Evolutionary conservation across 139 green algal species (phyloP).

Genomic region (Raphidocelis subcapitata): DNA sequence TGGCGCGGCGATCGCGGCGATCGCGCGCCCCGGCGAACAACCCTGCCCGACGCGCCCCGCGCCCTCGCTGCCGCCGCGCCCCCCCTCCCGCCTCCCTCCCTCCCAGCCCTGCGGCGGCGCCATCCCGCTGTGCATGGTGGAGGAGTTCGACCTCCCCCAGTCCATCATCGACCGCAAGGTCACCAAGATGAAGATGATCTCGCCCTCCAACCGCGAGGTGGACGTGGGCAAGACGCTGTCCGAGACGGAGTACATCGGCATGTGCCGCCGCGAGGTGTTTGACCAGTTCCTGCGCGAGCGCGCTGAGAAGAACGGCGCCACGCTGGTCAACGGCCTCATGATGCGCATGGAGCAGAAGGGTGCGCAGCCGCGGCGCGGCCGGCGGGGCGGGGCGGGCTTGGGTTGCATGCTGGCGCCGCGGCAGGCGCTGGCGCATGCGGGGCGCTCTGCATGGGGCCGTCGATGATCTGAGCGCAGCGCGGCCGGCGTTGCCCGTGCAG

Average conservation of each 20-base stretch:
- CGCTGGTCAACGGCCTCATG: slow-evolving; percentile 95
- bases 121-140: slow-evolving; percentile 99
- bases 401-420: neutral
- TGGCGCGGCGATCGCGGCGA: too few species aligned
- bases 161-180: slow-evolving; percentile 97
- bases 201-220: slow-evolving; percentile 96
- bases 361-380: neutral
- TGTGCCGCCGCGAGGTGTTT: slow-evolving; percentile 95
- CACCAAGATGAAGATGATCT: slow-evolving; percentile 99
- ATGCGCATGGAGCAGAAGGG: slow-evolving; percentile 79
- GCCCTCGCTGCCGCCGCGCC: too few species aligned
- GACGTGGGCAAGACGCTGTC: slow-evolving; percentile 98
- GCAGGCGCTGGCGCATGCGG: too few species aligned
- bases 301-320: slow-evolving; percentile 82
- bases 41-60: too few species aligned
- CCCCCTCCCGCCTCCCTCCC: neutral
- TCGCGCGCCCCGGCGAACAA: too few species aligned
- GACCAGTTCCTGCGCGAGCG: slow-evolving; percentile 96
- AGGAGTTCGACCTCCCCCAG: slow-evolving; percentile 95
- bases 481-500: neutral
- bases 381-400: neutral
- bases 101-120: slow-evolving; percentile 91
- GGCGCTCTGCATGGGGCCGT: too few species aligned
- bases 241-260: slow-evolving; percentile 99
- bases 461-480: neutral